Conservation (phyloP, 345 rosid species). For the Durio zibethinus region DNA sequence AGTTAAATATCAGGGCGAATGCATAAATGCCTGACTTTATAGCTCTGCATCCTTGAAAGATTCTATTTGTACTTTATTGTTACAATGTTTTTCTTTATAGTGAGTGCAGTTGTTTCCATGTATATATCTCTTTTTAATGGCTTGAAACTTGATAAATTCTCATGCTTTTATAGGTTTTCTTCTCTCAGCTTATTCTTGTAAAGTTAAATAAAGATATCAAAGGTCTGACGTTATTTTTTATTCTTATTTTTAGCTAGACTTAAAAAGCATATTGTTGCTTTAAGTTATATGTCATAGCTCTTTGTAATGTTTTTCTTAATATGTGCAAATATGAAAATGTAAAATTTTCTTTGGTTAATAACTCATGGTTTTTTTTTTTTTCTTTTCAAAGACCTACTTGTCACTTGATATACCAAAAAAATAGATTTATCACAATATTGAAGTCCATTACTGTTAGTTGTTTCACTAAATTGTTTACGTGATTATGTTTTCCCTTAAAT, state of each 20-base stretch:
- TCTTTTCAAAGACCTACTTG: background rate
- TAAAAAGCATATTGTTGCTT: background rate
- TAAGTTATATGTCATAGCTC: background rate
- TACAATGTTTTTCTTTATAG: background rate
- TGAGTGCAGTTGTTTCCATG: background rate
- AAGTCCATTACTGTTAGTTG: background rate
- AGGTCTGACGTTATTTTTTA: constrained; percentile 69
- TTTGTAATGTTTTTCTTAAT: constrained; percentile 1
- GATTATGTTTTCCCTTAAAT: constrained; percentile 13
- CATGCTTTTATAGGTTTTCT: constrained; percentile 77
- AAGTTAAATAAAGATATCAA: constrained; percentile 94
- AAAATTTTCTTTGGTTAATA: background rate
- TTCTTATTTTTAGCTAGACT: background rate
- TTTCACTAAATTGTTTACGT: constrained; percentile 10
- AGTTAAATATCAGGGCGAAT: background rate
- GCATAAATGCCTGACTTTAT: background rate
- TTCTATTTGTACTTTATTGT: background rate
- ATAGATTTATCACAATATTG: background rate
- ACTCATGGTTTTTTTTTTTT: background rate
- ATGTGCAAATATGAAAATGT: background rate
- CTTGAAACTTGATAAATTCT: constrained; percentile 17
- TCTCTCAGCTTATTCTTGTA: constrained; percentile 87
- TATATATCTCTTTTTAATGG: background rate
- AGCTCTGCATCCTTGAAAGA: constrained; percentile 2
- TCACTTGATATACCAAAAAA: background rate